A percentile compares a stretch with the other conserved stretches of the same genome.
These are phyloP conservation scores for Aegilops tauschii DNA, from an alignment of 176 grass and related monocot species.

Conservation along the genomic window DNA sequence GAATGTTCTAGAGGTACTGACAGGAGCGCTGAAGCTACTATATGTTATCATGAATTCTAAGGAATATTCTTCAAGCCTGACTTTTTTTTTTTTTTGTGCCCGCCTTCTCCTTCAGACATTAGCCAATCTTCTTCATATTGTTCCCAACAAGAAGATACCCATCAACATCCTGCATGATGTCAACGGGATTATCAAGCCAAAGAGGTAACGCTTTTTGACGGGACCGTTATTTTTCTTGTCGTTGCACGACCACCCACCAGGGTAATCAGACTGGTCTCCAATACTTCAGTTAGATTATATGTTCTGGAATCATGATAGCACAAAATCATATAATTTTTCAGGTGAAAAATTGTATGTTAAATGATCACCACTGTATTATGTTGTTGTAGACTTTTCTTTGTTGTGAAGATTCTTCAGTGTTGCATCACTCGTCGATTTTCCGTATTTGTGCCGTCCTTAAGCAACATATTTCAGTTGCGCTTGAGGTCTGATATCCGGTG, in stretches of 20 bases:
- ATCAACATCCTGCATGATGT: conserved; percentile 57
- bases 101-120: conserved; percentile 19
- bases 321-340: too few relatives aligned
- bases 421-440: background rate
- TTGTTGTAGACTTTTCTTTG: too few relatives aligned
- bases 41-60: background rate
- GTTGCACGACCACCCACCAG: too few relatives aligned
- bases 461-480: background rate
- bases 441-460: background rate
- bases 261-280: too few relatives aligned
- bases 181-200: conserved; percentile 65
- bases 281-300: too few relatives aligned
- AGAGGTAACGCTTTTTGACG: conserved; percentile 20
- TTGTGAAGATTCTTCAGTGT: background rate
- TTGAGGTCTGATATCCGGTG: background rate
- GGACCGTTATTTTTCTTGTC: too few relatives aligned
- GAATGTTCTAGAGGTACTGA: conserved; percentile 48
- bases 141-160: conserved; percentile 53
- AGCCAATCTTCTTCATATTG: conserved; percentile 38
- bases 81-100: background rate
- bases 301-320: too few relatives aligned
- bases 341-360: too few relatives aligned
- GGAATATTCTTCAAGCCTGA: background rate
- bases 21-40: background rate
- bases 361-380: too few relatives aligned